These are phyloP conservation scores for Coemansia sp. DNA, from an alignment of 192 early-diverging fungal genomes.

Conservation along the genomic window DNA sequence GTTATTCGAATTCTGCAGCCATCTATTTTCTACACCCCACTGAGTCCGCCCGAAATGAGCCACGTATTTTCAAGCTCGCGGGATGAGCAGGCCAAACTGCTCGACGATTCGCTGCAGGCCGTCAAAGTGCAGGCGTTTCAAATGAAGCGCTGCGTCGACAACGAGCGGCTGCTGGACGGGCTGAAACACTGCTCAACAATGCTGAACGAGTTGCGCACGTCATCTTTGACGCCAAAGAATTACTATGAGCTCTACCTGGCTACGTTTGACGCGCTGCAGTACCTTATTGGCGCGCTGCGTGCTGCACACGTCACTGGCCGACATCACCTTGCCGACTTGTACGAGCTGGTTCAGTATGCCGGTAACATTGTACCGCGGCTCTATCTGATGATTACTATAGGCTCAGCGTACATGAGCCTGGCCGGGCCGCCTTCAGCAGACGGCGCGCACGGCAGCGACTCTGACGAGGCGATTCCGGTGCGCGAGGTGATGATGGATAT, in stretches of 20 bases:
- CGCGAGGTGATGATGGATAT: slow-evolving; percentile 98
- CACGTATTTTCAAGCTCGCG: slow-evolving; percentile 37
- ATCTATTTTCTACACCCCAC: neutral
- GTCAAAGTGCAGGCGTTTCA: slow-evolving; percentile 94
- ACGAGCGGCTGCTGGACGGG: slow-evolving; percentile 91
- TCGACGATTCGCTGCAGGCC: slow-evolving; percentile 88
- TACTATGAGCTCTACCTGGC: slow-evolving; percentile 99
- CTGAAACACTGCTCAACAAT: slow-evolving; percentile 98
- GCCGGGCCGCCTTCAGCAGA: slow-evolving; percentile 16
- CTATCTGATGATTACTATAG: slow-evolving; percentile 99
- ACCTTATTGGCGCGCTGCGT: slow-evolving; percentile 87
- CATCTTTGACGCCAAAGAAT: slow-evolving; percentile 91
- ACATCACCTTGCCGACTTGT: slow-evolving; percentile 88
- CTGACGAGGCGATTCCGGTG: slow-evolving; percentile 75
- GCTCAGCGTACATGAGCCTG: slow-evolving; percentile 93
- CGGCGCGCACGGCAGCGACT: slow-evolving; percentile 11
- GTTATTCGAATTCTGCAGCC: neutral
- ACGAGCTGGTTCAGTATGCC: slow-evolving; percentile 98
- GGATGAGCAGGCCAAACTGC: slow-evolving; percentile 86
- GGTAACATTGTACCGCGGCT: slow-evolving; percentile 98
- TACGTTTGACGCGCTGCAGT: slow-evolving; percentile 95
- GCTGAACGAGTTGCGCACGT: slow-evolving; percentile 94
- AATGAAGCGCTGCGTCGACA: slow-evolving; percentile 90
- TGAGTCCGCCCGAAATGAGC: slow-evolving; percentile 22
- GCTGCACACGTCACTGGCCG: slow-evolving; percentile 81